Conservation (phyloP, 495 filamentous ascomycete species). For the Talaromyces thailandensis region DNA sequence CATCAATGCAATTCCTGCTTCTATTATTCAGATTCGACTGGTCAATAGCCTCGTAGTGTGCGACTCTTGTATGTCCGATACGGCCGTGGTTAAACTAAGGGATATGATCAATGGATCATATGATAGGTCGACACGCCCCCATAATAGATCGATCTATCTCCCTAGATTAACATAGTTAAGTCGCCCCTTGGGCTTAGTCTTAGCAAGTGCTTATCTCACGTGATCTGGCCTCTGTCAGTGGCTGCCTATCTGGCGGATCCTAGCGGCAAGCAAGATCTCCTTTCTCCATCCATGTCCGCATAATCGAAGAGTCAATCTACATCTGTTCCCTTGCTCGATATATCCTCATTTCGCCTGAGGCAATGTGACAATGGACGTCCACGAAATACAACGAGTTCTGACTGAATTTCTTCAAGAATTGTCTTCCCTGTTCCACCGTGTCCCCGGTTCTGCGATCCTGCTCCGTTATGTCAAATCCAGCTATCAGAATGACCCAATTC, state of each 20-base stretch:
- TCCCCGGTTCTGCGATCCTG: conserved; percentile 90
- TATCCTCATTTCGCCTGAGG: not conserved
- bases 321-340: not conserved
- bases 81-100: not conserved
- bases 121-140: too few relatives aligned
- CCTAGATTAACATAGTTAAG: too few relatives aligned
- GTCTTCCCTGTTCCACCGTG: conserved; percentile 66
- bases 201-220: not conserved
- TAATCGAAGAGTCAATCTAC: not conserved
- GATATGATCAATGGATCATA: too few relatives aligned
- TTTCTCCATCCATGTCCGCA: not conserved
- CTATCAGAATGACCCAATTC: conserved; percentile 94
- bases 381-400: conserved; percentile 67
- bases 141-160: too few relatives aligned
- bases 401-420: conserved; percentile 56
- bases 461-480: conserved; percentile 91
- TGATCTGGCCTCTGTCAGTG: not conserved
- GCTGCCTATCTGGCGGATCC: not conserved
- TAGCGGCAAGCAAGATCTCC: not conserved
- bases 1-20: conserved; percentile 1
- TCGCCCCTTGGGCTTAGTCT: not conserved
- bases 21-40: not conserved
- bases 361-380: conserved; percentile 59
- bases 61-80: not conserved
- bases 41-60: not conserved